A percentile compares a stretch with the other conserved stretches of the same genome.
These are phyloP conservation scores for Pinus taeda DNA, from an alignment of 75 land plant species.

Conservation along the genomic window DNA sequence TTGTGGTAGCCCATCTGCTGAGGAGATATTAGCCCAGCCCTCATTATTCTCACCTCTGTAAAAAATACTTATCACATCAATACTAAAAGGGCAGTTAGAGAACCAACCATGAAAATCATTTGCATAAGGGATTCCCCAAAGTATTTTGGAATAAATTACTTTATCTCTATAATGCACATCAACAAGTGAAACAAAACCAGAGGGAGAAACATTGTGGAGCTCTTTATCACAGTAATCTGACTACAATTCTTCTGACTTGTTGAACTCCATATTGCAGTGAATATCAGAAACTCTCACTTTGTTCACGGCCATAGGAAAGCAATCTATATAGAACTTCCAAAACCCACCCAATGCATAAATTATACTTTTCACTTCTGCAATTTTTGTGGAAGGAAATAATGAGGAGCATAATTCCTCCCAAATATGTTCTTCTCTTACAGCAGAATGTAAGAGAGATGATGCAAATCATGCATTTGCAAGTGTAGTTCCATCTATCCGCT, in stretches of 20 bases:
- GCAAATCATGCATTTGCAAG: constrained; percentile 75
- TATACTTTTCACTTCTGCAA: constrained; percentile 41
- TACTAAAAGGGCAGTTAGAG: constrained; percentile 39
- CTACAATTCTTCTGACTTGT: too few relatives aligned
- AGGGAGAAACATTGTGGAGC: constrained; percentile 25
- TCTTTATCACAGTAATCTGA: too few relatives aligned
- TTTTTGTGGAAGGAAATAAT: constrained; percentile 35
- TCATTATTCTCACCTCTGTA: too few relatives aligned
- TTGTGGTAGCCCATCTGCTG: too few relatives aligned
- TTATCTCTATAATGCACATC: too few relatives aligned
- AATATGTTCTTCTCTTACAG: constrained; percentile 44
- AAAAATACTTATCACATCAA: constrained; percentile 15
- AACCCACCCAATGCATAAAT: constrained; percentile 67
- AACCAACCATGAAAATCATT: constrained; percentile 32
- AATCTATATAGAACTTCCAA: constrained; percentile 32
- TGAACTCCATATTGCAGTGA: constrained; percentile 14
- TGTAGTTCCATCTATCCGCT: constrained; percentile 65
- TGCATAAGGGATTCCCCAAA: constrained; percentile 31
- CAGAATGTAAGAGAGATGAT: constrained; percentile 43
- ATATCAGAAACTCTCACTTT: constrained; percentile 13
- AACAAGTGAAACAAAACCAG: constrained; percentile 24
- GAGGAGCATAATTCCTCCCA: too few relatives aligned
- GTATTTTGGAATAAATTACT: constrained; percentile 7
- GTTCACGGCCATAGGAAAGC: constrained; percentile 19
- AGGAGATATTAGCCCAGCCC: too few relatives aligned